Percentiles rank a stretch among this genome's conserved stretches.
Evolutionary conservation across 352 stramenopile species (phyloP).

Genomic region (Globisporangium parvum): DNA sequence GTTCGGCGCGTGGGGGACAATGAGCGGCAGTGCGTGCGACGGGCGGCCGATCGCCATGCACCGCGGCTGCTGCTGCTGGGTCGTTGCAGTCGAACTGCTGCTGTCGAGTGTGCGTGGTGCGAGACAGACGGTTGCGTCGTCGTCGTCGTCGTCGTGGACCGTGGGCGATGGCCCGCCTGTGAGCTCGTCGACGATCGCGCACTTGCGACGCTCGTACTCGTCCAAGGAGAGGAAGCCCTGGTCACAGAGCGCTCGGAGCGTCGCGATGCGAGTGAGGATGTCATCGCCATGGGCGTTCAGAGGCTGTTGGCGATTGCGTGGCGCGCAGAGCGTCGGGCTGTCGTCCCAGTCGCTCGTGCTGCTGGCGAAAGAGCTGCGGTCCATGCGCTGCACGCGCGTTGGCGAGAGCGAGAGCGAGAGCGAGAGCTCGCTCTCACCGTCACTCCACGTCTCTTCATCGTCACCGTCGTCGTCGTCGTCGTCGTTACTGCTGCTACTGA

Average conservation of each 20-base stretch:
- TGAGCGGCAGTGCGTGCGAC: conserved; percentile 50
- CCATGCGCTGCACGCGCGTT: conserved; percentile 2
- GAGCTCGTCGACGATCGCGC: conserved; percentile 69
- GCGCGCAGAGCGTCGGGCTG: background rate
- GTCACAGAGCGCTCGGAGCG: conserved; percentile 64
- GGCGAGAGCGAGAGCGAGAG: conserved; percentile 2
- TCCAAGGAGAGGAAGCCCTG: conserved; percentile 74
- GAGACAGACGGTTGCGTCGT: background rate
- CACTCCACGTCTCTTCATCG: conserved; percentile 7
- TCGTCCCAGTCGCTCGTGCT: conserved; percentile 9
- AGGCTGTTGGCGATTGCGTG: background rate
- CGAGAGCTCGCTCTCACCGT: conserved; percentile 5
- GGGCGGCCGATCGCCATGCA: conserved; percentile 22
- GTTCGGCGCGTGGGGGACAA: conserved; percentile 70
- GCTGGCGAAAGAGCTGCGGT: background rate
- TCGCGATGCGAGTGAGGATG: conserved; percentile 65
- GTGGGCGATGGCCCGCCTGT: conserved; percentile 21
- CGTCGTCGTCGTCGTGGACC: background rate
- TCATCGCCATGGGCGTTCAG: conserved; percentile 32
- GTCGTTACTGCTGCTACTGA: conserved; percentile 5
- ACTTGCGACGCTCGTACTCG: conserved; percentile 80
- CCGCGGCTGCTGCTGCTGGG: conserved; percentile 9
- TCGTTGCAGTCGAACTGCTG: background rate
- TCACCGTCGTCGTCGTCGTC: background rate
- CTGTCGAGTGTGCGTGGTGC: no score